Evolutionary conservation across 1,284 basidiomycete species (phyloP), one percentile per base, ranked within the genome.

Genomic region (Pseudozyma flocculosa): DNA sequence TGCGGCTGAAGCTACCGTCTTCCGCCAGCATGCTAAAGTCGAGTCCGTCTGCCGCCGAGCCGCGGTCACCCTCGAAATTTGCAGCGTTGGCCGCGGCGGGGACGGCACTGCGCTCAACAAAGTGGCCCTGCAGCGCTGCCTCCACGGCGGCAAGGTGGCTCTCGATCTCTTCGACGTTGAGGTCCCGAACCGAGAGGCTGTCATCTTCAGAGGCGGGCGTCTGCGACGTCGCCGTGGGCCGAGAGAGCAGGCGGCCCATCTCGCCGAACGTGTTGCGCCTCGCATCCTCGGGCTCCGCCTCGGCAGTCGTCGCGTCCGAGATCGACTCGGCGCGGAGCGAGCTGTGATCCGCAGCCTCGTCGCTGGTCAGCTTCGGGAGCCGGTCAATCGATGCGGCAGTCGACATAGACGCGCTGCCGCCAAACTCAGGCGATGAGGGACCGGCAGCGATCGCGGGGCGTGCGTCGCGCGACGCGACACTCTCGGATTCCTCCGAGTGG

Each of bases 141-240:
- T 65, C 62, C 2, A 65, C 62, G 2, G 54, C 62, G 18, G 53
- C 62, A 23, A 65, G 37, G 15, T 65, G 62, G 29, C 43, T 54
- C 23, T 65, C 62, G 38, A 65, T 65, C 45, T 60, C 58, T 2
- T 50, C 54, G 1, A 65, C 57, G 22, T 64, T 60, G 50, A 64
- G 56, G 30, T 64, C 61, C 21, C 53, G 61, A 36, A 60, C 11
- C 11, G 11, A 11, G 11, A 29, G 26, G 11, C n/a, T n/a, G n/a
- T n/a, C n/a, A n/a, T n/a, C n/a, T n/a, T n/a, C n/a, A n/a, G n/a
- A n/a, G n/a, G n/a, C n/a, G 11, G 7, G 59, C 47, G 9, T 55
- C 42, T n/a, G n/a, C n/a, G n/a, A n/a, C n/a, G n/a, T n/a, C n/a
- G n/a, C n/a, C n/a, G n/a, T n/a, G 23, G 10, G 24, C 10, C 29